A percentile compares a stretch with the other conserved stretches of the same genome.
Evolutionary conservation across 805 yeast genomes (phyloP).

Genomic region (Naumovozyma castellii): DNA sequence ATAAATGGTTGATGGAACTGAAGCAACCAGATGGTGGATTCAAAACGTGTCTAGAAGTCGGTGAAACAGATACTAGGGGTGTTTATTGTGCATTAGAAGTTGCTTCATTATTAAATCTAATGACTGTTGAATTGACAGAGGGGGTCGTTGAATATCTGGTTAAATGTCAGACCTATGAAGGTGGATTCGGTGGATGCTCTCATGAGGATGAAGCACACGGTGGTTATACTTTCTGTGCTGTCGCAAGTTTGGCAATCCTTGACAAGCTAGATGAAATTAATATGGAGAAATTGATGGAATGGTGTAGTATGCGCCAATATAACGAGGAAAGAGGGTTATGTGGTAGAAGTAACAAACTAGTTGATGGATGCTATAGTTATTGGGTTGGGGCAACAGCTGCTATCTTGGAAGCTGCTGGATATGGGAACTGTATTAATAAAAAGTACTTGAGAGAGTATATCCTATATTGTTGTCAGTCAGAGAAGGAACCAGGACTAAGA

Average conservation of each 20-base stretch:
- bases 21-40: conserved; percentile 72
- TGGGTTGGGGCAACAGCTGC: conserved; percentile 88
- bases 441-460: conserved; percentile 55
- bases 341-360: conserved; percentile 88
- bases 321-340: conserved; percentile 74
- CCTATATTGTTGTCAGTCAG: conserved; percentile 62
- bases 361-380: conserved; percentile 91
- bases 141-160: conserved; percentile 52
- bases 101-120: conserved; percentile 54
- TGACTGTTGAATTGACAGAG: conserved; percentile 48
- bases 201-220: conserved; percentile 85
- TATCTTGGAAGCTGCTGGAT: conserved; percentile 30
- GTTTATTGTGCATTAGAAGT: conserved; percentile 76
- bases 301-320: conserved; percentile 67
- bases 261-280: conserved; percentile 37
- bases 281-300: conserved; percentile 42
- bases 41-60: conserved; percentile 32
- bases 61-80: conserved; percentile 81
- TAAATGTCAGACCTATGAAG: conserved; percentile 82
- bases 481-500: conserved; percentile 57
- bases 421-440: conserved; percentile 37
- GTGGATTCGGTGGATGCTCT: conserved; percentile 86
- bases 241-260: conserved; percentile 49
- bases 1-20: conserved; percentile 54
- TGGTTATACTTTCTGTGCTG: conserved; percentile 89